These are phyloP conservation scores for Bombardia bombarda DNA, from an alignment of 495 filamentous ascomycete species.

Conservation along the genomic window DNA sequence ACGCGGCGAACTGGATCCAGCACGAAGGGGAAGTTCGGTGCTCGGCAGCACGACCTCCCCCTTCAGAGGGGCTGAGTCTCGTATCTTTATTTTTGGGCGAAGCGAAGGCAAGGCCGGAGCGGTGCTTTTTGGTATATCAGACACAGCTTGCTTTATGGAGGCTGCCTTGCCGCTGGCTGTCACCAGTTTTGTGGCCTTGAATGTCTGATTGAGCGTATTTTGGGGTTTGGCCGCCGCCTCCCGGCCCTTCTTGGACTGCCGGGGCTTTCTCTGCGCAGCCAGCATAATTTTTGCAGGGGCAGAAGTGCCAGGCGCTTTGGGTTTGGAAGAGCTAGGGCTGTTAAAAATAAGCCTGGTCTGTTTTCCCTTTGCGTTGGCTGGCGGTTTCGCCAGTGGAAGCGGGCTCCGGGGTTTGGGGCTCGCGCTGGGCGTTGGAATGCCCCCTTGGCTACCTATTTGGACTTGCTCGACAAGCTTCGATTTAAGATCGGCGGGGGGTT, in stretches of 20 bases:
- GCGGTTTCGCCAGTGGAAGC: slow-evolving; percentile 28
- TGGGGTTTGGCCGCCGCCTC: slow-evolving; percentile 19
- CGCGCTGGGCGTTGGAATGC: slow-evolving; percentile 58
- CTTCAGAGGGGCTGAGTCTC: slow-evolving; percentile 4
- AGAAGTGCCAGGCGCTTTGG: slow-evolving; percentile 6
- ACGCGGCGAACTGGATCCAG: slow-evolving; percentile 4
- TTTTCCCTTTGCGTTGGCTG: slow-evolving; percentile 20
- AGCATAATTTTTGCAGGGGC: slow-evolving; percentile 15
- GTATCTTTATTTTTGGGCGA: slow-evolving; percentile 11
- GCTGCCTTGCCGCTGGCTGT: slow-evolving; percentile 8
- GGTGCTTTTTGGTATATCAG: slow-evolving; percentile 7
- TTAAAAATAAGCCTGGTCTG: slow-evolving; percentile 32
- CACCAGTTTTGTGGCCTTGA: slow-evolving; percentile 33
- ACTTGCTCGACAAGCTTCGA: slow-evolving; percentile 12
- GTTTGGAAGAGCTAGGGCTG: slow-evolving; percentile 5
- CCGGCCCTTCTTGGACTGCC: slow-evolving; percentile 33
- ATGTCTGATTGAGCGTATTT: slow-evolving; percentile 29
- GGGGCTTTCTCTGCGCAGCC: slow-evolving; percentile 23
- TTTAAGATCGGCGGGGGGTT: slow-evolving; percentile 11
- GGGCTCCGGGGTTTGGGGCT: slow-evolving; percentile 46
- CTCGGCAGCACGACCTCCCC: slow-evolving; percentile 2
- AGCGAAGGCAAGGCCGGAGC: slow-evolving; percentile 14
- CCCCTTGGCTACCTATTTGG: slow-evolving; percentile 24
- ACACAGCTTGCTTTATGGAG: slow-evolving; percentile 9
- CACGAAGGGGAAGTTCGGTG: not conserved